Conservation (phyloP, 2,329 filamentous ascomycete genomes). For the Trichoderma afroharzianum region DNA sequence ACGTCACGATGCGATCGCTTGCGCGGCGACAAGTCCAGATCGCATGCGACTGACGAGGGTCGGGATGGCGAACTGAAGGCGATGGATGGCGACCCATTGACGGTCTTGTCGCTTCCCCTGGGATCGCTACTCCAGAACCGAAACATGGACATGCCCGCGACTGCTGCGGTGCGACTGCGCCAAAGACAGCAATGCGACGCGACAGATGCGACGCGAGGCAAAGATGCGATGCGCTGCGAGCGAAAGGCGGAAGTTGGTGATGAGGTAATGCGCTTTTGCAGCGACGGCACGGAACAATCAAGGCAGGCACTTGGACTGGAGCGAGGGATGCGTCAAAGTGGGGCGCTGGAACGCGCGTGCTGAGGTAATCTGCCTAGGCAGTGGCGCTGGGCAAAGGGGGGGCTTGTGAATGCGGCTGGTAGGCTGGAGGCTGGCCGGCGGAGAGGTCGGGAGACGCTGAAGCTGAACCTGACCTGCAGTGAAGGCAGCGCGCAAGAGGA, state of each 20-base stretch:
- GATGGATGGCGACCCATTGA: slow-evolving; percentile 42
- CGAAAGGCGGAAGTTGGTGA: background rate
- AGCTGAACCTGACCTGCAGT: slow-evolving; percentile 15
- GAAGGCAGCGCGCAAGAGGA: slow-evolving; percentile 11
- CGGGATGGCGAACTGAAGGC: slow-evolving; percentile 28
- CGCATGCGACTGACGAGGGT: slow-evolving; percentile 32
- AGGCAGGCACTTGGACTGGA: slow-evolving; percentile 12
- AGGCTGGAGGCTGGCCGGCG: slow-evolving; percentile 24
- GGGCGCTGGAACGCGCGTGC: slow-evolving; percentile 24
- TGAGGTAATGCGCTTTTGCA: slow-evolving; percentile 1
- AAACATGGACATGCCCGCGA: slow-evolving; percentile 53
- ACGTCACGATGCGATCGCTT: slow-evolving; percentile 36
- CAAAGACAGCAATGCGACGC: slow-evolving; percentile 18
- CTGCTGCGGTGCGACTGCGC: slow-evolving; percentile 18
- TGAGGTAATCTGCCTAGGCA: slow-evolving; percentile 32
- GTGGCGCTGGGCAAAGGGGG: slow-evolving; percentile 18
- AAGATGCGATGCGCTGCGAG: background rate
- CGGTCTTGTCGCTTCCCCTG: slow-evolving; percentile 53
- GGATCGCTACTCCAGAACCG: slow-evolving; percentile 58
- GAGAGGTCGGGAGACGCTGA: slow-evolving; percentile 24
- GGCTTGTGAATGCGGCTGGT: slow-evolving; percentile 21
- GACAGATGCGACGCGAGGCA: slow-evolving; percentile 25
- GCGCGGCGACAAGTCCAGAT: slow-evolving; percentile 1
- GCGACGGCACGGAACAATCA: background rate
- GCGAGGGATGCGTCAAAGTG: slow-evolving; percentile 17